Base-by-base conservation (phyloP, 306 rosid genomes). In the Abrus pulchellus region DNA sequence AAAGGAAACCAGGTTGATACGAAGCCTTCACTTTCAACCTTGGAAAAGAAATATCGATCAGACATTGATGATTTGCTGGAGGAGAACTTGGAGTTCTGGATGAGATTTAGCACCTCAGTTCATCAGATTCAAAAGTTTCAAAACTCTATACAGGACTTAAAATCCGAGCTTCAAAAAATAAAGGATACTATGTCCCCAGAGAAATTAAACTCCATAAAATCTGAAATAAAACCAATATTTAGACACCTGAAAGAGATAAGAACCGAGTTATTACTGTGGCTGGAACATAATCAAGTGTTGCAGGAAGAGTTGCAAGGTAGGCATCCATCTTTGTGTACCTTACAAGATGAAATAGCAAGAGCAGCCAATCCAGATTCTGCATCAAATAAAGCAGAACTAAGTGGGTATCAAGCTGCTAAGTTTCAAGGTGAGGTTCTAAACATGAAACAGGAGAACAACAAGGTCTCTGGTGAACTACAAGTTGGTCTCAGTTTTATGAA, bases 391-490 rank as follows among this genome's bases (percentile, higher is more conserved):
- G 63, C 78, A 50, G 84, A 77, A 59, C 84, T 93, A 28, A 77
- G 90, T 45, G 85, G 79, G 6, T 89, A 92, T 71, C 92, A 93
- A 54, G 96, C 97, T 14, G 96, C 97, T 7, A 96, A 90, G 89
- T 93, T 96, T 79, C 99, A 96, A 78, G 99, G 99, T 5, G 98
- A 93, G 81, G 87, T 96, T 79, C 87, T 90, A 65, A 87, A 93
- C 82, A 88, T 96, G 97, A 96, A 89, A 61, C 94, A 90, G 33
- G 99, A 93, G 82, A 90, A 83, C 78, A 87, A 74, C 45, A 93
- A 90, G 92, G 84, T 93, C 45, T 83, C 85, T 0, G 85, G 83
- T 53, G 98, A 96, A 57, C 66, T 96, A 8, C 78, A 89, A 29
- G 81, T 82, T 9, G 92, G 99, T 38, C 75, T 88, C n/a, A 86